Conservation (phyloP, 2,329 filamentous ascomycete species). For the Neobulgaria alba region DNA sequence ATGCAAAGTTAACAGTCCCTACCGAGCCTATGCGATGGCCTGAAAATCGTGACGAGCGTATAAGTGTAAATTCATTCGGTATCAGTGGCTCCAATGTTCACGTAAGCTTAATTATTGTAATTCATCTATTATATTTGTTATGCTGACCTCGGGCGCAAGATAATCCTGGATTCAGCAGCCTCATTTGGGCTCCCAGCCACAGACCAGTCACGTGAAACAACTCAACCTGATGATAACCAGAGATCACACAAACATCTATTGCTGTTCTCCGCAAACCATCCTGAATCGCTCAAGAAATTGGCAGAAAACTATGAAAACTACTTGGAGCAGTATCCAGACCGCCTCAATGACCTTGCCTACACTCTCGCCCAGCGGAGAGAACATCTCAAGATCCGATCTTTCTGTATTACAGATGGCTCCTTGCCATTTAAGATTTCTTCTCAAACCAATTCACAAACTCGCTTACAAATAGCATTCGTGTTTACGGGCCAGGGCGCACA, state of each 20-base stretch:
- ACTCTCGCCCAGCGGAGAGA: background rate
- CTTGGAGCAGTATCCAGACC: too few relatives aligned
- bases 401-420: background rate
- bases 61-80: background rate
- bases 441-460: conserved; percentile 4
- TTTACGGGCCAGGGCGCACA: background rate
- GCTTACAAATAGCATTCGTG: conserved; percentile 1
- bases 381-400: background rate
- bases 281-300: too few relatives aligned
- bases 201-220: background rate
- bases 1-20: conserved; percentile 3
- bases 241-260: background rate
- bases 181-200: background rate
- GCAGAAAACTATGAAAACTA: too few relatives aligned
- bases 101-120: background rate
- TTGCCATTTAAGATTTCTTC: background rate
- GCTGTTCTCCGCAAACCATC: too few relatives aligned
- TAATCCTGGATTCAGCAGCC: background rate
- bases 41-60: background rate
- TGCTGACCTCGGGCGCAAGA: background rate
- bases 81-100: background rate
- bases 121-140: background rate
- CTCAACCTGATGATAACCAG: background rate
- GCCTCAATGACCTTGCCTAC: too few relatives aligned
- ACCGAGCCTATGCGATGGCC: background rate